Percentiles rank a stretch among this genome's conserved stretches.
Evolutionary conservation across 1,284 basidiomycete species (phyloP).

Genomic region (Agroathelia rolfsii): DNA sequence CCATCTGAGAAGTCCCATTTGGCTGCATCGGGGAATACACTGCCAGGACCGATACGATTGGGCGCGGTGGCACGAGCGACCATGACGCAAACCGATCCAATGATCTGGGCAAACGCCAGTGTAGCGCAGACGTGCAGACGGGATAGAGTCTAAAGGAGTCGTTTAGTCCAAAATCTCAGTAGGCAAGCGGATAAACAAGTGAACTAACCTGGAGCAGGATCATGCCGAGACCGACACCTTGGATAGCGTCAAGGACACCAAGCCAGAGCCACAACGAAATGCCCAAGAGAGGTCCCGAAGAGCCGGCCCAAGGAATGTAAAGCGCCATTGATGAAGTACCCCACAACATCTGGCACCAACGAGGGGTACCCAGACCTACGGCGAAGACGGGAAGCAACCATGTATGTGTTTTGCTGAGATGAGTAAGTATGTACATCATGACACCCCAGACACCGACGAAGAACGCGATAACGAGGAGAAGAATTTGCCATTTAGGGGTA

Average conservation of each 20-base stretch:
- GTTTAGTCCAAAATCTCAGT: conserved; percentile 7
- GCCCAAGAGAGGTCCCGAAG: conserved; percentile 76
- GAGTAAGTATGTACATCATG: conserved; percentile 66
- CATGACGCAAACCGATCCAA: conserved; percentile 78
- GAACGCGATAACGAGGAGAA: conserved; percentile 73
- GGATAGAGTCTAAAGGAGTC: conserved; percentile 70
- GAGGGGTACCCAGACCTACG: conserved; percentile 82
- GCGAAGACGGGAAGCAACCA: conserved; percentile 94
- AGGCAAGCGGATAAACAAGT: not conserved
- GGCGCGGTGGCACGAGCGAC: conserved; percentile 79
- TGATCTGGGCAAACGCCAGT: conserved; percentile 77
- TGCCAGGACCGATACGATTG: conserved; percentile 73
- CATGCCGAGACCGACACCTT: conserved; percentile 90
- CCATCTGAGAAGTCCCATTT: conserved; percentile 77
- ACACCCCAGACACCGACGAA: conserved; percentile 80
- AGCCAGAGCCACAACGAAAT: conserved; percentile 89
- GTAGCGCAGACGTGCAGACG: conserved; percentile 89
- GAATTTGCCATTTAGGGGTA: conserved; percentile 74
- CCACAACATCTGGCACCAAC: conserved; percentile 89
- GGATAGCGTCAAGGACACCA: conserved; percentile 84
- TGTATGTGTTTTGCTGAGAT: conserved; percentile 85
- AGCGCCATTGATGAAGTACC: conserved; percentile 80
- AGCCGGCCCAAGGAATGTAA: conserved; percentile 87
- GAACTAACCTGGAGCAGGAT: conserved; percentile 71
- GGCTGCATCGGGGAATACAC: conserved; percentile 86